phyloP scores from a whole-genome alignment of 2,329 filamentous ascomycete species.

The Botrytis deweyae region DNA sequence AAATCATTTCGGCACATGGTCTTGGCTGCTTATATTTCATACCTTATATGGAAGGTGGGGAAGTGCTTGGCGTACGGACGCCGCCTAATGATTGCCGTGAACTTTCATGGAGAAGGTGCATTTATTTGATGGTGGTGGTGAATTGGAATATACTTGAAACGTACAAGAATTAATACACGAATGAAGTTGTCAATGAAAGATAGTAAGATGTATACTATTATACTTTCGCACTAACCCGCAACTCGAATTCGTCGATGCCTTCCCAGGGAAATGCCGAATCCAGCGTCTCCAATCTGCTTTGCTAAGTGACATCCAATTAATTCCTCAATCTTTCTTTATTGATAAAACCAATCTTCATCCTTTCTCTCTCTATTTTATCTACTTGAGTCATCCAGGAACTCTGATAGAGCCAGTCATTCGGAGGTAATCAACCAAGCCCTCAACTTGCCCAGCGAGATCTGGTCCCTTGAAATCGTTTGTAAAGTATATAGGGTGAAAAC shows the following conservation, averaged over 20 bases:
- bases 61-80: slow-evolving; percentile 6
- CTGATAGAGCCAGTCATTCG: neutral
- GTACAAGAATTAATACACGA: neutral
- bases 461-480: neutral
- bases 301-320: neutral
- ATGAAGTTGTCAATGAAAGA: neutral
- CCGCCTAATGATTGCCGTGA: neutral
- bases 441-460: neutral
- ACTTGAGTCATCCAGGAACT: neutral
- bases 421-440: neutral
- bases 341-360: neutral
- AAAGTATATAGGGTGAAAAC: neutral
- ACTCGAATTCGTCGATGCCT: neutral
- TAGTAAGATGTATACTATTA: neutral
- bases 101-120: neutral
- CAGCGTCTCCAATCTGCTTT: neutral
- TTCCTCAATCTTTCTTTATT: neutral
- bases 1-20: slow-evolving; percentile 7
- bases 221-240: neutral
- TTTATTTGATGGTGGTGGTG: neutral
- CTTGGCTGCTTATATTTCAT: neutral
- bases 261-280: neutral
- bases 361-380: neutral
- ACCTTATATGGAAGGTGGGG: slow-evolving; percentile 8
- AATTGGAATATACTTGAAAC: neutral